Percentiles rank a stretch among this genome's conserved stretches.
These are phyloP conservation scores for Allantophomopsis lycopodina DNA, from an alignment of 2,329 filamentous ascomycete genomes.

Conservation along the genomic window DNA sequence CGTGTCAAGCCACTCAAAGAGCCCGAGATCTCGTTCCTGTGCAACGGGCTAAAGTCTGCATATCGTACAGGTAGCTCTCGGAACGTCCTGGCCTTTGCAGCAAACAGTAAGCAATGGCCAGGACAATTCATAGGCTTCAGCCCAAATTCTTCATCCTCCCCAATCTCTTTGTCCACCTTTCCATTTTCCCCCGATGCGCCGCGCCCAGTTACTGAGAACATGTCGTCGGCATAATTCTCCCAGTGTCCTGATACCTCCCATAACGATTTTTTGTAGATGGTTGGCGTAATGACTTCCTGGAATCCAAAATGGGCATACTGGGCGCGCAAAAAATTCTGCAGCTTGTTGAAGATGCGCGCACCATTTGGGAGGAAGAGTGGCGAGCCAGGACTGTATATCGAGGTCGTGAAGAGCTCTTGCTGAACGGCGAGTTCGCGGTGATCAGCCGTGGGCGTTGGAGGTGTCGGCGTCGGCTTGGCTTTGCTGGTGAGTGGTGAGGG, in stretches of 20 bases:
- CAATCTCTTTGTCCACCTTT: slow-evolving; percentile 25
- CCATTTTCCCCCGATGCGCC: slow-evolving; percentile 13
- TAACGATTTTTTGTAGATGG: slow-evolving; percentile 77
- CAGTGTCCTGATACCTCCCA: slow-evolving; percentile 81
- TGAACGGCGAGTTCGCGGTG: slow-evolving; percentile 46
- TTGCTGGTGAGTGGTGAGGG: slow-evolving; percentile 3
- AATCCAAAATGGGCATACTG: slow-evolving; percentile 81
- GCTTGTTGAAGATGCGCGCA: slow-evolving; percentile 69
- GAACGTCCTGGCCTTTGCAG: slow-evolving; percentile 59
- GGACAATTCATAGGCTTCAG: slow-evolving; percentile 93
- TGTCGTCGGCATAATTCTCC: slow-evolving; percentile 83
- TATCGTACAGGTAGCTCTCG: slow-evolving; percentile 71
- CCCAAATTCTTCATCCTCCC: slow-evolving; percentile 59
- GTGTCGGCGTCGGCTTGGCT: slow-evolving; percentile 3
- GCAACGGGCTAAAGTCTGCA: slow-evolving; percentile 78
- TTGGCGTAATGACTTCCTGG: slow-evolving; percentile 78
- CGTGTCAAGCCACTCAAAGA: slow-evolving; percentile 71
- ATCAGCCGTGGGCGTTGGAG: slow-evolving; percentile 23
- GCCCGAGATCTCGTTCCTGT: slow-evolving; percentile 75
- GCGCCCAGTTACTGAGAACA: slow-evolving; percentile 64
- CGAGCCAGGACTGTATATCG: slow-evolving; percentile 70
- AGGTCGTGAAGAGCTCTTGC: slow-evolving; percentile 70
- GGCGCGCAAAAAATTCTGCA: slow-evolving; percentile 67
- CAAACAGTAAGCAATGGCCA: slow-evolving; percentile 76
- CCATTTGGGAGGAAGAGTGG: slow-evolving; percentile 77